Conservation (phyloP, 495 filamentous ascomycete genomes). For the Oidiodendron maius region DNA sequence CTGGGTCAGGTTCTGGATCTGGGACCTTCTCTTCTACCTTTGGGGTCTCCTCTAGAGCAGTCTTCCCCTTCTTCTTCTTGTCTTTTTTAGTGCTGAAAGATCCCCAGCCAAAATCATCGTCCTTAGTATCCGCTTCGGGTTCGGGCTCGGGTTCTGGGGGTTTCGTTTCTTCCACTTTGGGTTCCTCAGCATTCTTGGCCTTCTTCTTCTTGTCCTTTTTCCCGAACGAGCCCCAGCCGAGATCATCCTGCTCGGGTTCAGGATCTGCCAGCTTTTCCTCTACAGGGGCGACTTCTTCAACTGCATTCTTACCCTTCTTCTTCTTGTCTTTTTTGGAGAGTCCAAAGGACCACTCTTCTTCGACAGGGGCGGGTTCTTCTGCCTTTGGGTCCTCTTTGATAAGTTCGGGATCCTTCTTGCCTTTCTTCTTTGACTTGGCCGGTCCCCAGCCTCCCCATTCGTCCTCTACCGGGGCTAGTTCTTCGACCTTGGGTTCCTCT, state of each 20-base stretch:
- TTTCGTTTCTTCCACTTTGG: conserved; percentile 8
- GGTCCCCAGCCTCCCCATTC: conserved; percentile 30
- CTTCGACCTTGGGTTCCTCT: conserved; percentile 12
- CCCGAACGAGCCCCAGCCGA: conserved; percentile 17
- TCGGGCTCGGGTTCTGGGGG: conserved; percentile 16
- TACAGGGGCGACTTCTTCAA: conserved; percentile 12
- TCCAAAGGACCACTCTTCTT: conserved; percentile 24
- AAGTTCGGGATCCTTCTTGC: conserved; percentile 17
- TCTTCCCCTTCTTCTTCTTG: conserved; percentile 15
- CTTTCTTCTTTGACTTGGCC: conserved; percentile 19
- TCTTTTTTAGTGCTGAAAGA: conserved; percentile 20
- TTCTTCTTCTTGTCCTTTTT: conserved; percentile 23
- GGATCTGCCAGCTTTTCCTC: conserved; percentile 8
- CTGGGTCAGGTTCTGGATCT: conserved; percentile 7
- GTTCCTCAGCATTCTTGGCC: conserved; percentile 8
- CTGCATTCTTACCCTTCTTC: conserved; percentile 26
- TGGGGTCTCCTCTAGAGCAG: conserved; percentile 6
- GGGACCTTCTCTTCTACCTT: conserved; percentile 1
- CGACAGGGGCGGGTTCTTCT: conserved; percentile 13
- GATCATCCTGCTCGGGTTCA: conserved; percentile 7
- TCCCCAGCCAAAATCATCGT: conserved; percentile 28
- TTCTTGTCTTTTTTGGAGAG: conserved; percentile 36
- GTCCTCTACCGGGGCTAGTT: conserved; percentile 23
- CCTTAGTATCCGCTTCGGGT: conserved; percentile 18
- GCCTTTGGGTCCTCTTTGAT: conserved; percentile 18